A percentile compares a stretch with the other conserved stretches of the same genome.
phyloP scores from a whole-genome alignment of 805 yeast species.

The Candida taoyuanica region DNA sequence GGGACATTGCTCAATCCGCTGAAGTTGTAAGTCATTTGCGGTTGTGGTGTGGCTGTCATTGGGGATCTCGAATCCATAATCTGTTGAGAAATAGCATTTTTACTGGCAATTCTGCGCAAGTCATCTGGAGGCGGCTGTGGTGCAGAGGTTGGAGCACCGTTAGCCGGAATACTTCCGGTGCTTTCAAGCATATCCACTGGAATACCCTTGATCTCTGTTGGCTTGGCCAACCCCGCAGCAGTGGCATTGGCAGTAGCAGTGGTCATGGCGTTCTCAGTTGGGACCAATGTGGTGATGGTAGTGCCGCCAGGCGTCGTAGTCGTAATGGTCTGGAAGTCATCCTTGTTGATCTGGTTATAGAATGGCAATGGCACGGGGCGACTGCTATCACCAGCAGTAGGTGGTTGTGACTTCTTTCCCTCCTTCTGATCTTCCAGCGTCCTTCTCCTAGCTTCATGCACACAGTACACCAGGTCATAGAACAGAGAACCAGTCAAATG shows the following conservation, averaged over 20 bases:
- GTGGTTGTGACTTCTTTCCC: slow-evolving; percentile 26
- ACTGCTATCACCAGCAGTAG: slow-evolving; percentile 17
- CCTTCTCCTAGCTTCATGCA: slow-evolving; percentile 88
- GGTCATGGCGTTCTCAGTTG: slow-evolving; percentile 71
- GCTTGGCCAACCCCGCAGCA: slow-evolving; percentile 50
- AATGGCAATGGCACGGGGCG: slow-evolving; percentile 66
- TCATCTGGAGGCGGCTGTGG: not conserved
- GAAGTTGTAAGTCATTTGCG: slow-evolving; percentile 17
- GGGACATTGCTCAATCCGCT: slow-evolving; percentile 11
- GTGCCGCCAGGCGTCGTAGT: slow-evolving; percentile 92
- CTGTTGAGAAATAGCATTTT: slow-evolving; percentile 12
- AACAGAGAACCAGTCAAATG: slow-evolving; percentile 88
- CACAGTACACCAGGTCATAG: slow-evolving; percentile 90
- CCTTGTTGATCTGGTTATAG: slow-evolving; percentile 84
- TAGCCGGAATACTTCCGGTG: slow-evolving; percentile 56
- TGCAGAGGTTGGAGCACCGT: slow-evolving; percentile 1
- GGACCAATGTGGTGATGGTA: slow-evolving; percentile 82
- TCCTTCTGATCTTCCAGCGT: slow-evolving; percentile 38
- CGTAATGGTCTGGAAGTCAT: slow-evolving; percentile 79
- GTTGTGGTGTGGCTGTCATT: slow-evolving; percentile 1
- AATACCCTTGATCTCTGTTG: slow-evolving; percentile 62
- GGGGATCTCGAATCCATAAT: slow-evolving; percentile 2
- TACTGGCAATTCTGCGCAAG: slow-evolving; percentile 20
- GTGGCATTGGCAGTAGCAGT: slow-evolving; percentile 54
- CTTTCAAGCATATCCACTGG: slow-evolving; percentile 72